Conservation (phyloP, 2,329 filamentous ascomycete genomes). For the Fragosphaeria purpurea region DNA sequence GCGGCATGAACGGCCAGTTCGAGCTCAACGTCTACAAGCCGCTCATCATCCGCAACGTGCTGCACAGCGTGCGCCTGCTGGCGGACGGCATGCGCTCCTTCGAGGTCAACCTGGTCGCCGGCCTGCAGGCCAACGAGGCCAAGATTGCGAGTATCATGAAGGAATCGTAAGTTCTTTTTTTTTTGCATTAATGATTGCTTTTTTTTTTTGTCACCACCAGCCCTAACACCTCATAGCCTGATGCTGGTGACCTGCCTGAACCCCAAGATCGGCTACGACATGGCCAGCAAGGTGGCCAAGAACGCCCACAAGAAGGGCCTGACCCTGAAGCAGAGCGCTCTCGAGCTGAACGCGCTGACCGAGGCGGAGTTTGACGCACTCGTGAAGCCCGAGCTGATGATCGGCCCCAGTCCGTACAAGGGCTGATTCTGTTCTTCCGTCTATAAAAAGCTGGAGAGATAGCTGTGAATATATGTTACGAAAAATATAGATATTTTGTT, state of each 20-base stretch:
- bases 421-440: slow-evolving; percentile 7
- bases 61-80: slow-evolving; percentile 83
- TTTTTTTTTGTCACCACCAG: background rate
- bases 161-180: slow-evolving; percentile 61
- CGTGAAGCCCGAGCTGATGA: slow-evolving; percentile 91
- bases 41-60: slow-evolving; percentile 84
- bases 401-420: slow-evolving; percentile 63
- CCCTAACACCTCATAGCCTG: slow-evolving; percentile 43
- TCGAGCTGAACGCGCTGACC: slow-evolving; percentile 84
- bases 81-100: slow-evolving; percentile 92
- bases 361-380: slow-evolving; percentile 83
- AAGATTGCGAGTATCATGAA: slow-evolving; percentile 84
- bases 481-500: no score
- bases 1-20: slow-evolving; percentile 96
- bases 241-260: slow-evolving; percentile 98
- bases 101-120: slow-evolving; percentile 82
- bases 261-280: slow-evolving; percentile 94
- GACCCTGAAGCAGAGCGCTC: slow-evolving; percentile 84
- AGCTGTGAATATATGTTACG: no score
- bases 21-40: slow-evolving; percentile 99
- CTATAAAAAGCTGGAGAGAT: background rate
- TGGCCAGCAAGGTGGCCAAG: slow-evolving; percentile 95
- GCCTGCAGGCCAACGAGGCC: slow-evolving; percentile 86
- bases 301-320: slow-evolving; percentile 98
- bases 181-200: background rate